Conservation (phyloP, 495 filamentous ascomycete species). For the Corynascus novoguineensis region DNA sequence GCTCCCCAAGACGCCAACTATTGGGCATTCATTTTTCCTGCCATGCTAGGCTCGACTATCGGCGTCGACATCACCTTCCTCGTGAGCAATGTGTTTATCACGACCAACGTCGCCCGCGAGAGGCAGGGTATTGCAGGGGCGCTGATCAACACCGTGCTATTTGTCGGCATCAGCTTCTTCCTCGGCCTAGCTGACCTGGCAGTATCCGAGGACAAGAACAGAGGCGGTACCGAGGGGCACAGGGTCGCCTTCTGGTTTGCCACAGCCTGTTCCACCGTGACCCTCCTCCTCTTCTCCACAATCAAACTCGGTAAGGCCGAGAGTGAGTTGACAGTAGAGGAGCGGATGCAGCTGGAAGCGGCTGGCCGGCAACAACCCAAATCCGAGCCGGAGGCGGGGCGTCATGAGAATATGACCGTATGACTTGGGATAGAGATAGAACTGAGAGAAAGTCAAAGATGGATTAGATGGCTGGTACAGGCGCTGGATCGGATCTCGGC, state of each 20-base stretch:
- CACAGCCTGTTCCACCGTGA: constrained; percentile 50
- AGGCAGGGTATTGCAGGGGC: constrained; percentile 75
- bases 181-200: constrained; percentile 70
- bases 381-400: background rate
- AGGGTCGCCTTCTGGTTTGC: constrained; percentile 66
- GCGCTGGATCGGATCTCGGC: background rate
- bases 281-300: constrained; percentile 53
- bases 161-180: constrained; percentile 79
- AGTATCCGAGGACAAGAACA: constrained; percentile 43
- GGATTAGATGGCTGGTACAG: background rate
- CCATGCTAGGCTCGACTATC: constrained; percentile 76
- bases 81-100: constrained; percentile 80
- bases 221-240: constrained; percentile 48
- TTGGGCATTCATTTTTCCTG: constrained; percentile 66
- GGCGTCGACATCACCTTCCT: constrained; percentile 83
- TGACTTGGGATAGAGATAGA: background rate
- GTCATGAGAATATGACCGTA: background rate
- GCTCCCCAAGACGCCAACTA: constrained; percentile 55
- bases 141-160: constrained; percentile 49
- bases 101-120: constrained; percentile 60
- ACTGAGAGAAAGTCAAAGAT: background rate
- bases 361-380: too few species aligned
- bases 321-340: constrained; percentile 53
- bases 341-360: constrained; percentile 12
- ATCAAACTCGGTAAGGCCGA: constrained; percentile 62